These are phyloP conservation scores for Tetradesmus lagerheimii DNA, from an alignment of 139 green algal genomes.

Conservation along the genomic window DNA sequence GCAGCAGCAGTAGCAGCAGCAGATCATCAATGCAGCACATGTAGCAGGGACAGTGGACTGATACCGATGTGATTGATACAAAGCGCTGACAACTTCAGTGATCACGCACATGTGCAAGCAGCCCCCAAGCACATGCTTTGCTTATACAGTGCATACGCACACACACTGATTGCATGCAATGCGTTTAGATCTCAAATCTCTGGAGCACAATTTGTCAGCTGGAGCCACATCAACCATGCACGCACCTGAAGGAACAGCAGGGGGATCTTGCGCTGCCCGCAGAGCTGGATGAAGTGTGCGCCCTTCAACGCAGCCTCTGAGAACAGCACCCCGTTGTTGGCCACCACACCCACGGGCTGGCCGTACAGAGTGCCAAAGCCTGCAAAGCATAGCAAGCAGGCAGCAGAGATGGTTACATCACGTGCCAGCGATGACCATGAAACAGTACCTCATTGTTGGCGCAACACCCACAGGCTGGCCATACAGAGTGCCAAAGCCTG, in stretches of 20 bases:
- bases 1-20: background rate
- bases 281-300: conserved; percentile 75
- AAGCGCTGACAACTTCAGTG: too few species aligned
- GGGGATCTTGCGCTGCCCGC: conserved; percentile 85
- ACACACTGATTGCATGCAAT: too few species aligned
- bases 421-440: too few species aligned
- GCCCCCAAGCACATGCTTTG: too few species aligned
- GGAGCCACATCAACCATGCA: conserved; percentile 36
- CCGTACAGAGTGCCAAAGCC: conserved; percentile 87
- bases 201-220: conserved; percentile 1
- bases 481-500: conserved; percentile 83
- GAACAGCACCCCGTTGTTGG: conserved; percentile 96
- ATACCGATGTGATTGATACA: too few species aligned
- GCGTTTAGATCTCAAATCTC: too few species aligned
- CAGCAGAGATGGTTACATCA: background rate
- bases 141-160: too few species aligned
- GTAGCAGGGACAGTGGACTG: background rate
- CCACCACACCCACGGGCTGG: conserved; percentile 87
- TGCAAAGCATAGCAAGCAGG: conserved; percentile 22
- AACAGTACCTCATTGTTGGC: conserved; percentile 96
- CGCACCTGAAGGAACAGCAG: conserved; percentile 91
- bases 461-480: conserved; percentile 87
- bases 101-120: too few species aligned
- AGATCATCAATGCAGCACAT: background rate
- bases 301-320: conserved; percentile 91